Percentiles rank a stretch among this genome's conserved stretches.
phyloP scores from a whole-genome alignment of 163 green algal genomes.

The Volvox carteri region DNA sequence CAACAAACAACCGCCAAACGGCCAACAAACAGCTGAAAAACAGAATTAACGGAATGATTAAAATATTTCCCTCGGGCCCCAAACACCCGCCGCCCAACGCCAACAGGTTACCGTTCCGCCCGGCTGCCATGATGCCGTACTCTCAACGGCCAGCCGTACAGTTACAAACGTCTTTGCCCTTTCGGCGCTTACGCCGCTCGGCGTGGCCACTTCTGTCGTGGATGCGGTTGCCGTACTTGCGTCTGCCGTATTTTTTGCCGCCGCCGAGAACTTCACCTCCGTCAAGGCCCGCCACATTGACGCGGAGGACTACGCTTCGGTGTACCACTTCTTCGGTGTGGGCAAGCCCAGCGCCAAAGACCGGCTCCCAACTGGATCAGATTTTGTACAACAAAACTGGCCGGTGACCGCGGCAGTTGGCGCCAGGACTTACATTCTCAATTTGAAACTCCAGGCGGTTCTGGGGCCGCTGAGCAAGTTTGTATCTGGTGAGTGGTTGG shows the following conservation, averaged over 20 bases:
- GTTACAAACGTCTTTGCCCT: not conserved
- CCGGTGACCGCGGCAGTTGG: not conserved
- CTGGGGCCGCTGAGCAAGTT: slow-evolving; percentile 2
- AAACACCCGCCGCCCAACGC: no score
- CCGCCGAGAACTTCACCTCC: not conserved
- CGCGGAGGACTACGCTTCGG: not conserved
- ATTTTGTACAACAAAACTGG: slow-evolving; percentile 50
- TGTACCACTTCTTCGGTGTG: slow-evolving; percentile 21
- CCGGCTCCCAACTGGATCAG: not conserved
- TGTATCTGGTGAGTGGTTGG: not conserved
- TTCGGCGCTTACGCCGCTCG: not conserved
- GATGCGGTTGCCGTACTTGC: not conserved
- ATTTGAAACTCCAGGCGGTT: not conserved
- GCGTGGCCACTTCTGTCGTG: not conserved
- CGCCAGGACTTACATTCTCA: not conserved
- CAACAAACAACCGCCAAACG: no score
- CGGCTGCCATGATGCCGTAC: slow-evolving; percentile 23
- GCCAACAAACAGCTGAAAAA: no score
- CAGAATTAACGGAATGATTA: no score
- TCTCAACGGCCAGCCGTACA: not conserved
- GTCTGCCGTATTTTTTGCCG: not conserved
- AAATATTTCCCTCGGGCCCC: no score
- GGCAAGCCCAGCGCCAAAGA: not conserved
- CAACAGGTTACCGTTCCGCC: slow-evolving; percentile 1
- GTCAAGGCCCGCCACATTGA: not conserved